These are phyloP conservation scores for Clathrus columnatus DNA, from an alignment of 768 basidiomycete species.

Conservation along the genomic window DNA sequence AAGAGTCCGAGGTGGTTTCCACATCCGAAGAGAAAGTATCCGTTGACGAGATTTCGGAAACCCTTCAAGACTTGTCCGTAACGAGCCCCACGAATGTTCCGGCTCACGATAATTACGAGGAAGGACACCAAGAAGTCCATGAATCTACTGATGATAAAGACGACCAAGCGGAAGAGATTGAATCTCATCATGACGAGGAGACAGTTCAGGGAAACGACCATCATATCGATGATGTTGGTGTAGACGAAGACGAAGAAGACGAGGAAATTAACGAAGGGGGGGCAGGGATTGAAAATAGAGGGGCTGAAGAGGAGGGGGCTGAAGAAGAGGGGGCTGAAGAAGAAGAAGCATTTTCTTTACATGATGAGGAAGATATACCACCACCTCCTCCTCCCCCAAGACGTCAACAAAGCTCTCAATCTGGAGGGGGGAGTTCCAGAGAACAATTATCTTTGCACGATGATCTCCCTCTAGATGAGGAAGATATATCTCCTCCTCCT, in stretches of 20 bases:
- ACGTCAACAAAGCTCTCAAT: neutral
- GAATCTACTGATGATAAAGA: too few relatives aligned
- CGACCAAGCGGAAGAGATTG: too few relatives aligned
- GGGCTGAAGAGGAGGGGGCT: too few relatives aligned
- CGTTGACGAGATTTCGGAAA: too few relatives aligned
- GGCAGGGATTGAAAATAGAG: neutral
- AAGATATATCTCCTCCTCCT: too few relatives aligned
- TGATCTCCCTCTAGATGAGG: too few relatives aligned
- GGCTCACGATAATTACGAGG: too few relatives aligned
- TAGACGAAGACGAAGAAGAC: neutral
- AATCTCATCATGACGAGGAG: neutral
- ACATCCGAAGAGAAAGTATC: neutral
- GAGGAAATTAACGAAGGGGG: neutral
- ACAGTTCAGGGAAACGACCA: neutral
- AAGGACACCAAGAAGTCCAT: too few relatives aligned
- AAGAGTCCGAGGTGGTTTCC: slow-evolving; percentile 27
- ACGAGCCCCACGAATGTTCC: too few relatives aligned
- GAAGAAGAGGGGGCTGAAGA: too few relatives aligned
- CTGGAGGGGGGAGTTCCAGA: too few relatives aligned
- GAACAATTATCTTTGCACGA: too few relatives aligned
- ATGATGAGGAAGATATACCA: neutral
- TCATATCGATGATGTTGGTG: neutral
- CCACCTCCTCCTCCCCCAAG: neutral
- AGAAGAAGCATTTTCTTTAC: neutral
- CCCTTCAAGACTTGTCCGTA: neutral